A percentile compares a stretch with the other conserved stretches of the same genome.
These are phyloP conservation scores for Brassica cretica DNA, from an alignment of 345 rosid species.

Conservation along the genomic window DNA sequence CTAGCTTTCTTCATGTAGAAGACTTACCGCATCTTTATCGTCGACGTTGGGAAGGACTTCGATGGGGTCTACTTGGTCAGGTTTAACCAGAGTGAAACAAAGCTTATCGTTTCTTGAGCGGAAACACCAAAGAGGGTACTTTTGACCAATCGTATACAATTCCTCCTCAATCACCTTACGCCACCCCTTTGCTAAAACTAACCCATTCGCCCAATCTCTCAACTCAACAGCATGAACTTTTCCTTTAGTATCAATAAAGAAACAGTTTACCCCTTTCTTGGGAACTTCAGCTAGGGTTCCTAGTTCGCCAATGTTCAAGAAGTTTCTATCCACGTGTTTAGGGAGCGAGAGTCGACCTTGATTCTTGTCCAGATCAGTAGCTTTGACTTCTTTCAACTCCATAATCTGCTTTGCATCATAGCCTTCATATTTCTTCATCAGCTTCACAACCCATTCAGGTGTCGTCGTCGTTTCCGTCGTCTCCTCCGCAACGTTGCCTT, in stretches of 20 bases:
- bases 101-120: neutral
- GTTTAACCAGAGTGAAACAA: neutral
- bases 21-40: neutral
- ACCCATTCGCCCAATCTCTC: neutral
- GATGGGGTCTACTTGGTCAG: too few relatives aligned
- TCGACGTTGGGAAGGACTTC: neutral
- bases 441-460: neutral
- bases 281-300: neutral
- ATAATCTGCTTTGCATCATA: neutral
- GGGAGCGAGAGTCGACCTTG: neutral
- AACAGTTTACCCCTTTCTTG: neutral
- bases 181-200: neutral
- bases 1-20: too few relatives aligned
- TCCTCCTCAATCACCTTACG: neutral
- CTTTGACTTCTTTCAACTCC: neutral
- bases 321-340: neutral
- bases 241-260: neutral
- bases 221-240: neutral
- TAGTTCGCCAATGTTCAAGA: neutral
- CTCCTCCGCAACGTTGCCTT: neutral
- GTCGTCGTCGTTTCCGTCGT: neutral
- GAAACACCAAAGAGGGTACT: neutral
- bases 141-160: neutral
- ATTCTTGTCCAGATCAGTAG: neutral
- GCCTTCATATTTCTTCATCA: neutral